A percentile compares a stretch with the other conserved stretches of the same genome.
Conservation (phyloP, 2,329 filamentous ascomycete species). For the Paecilomyces formosus region DNA sequence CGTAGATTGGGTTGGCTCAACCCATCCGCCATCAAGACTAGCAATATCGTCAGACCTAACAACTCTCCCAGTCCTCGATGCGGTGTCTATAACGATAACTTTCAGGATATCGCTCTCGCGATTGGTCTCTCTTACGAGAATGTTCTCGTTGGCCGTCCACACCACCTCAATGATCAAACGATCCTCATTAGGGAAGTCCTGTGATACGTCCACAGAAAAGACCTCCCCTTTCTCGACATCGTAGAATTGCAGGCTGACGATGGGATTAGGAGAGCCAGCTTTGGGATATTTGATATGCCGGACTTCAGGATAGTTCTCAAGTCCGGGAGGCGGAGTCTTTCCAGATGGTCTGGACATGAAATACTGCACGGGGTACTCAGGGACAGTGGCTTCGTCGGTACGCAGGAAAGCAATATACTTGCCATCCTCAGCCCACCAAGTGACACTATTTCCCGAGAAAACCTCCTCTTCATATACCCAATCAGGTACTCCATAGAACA, state of each 20-base stretch:
- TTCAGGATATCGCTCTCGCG: slow-evolving; percentile 87
- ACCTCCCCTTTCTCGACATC: slow-evolving; percentile 69
- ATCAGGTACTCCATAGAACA: slow-evolving; percentile 94
- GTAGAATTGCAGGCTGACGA: slow-evolving; percentile 82
- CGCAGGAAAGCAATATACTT: slow-evolving; percentile 85
- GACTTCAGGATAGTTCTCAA: slow-evolving; percentile 86
- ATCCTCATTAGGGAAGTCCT: slow-evolving; percentile 71
- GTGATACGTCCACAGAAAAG: slow-evolving; percentile 70
- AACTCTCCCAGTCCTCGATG: slow-evolving; percentile 63
- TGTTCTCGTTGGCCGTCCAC: slow-evolving; percentile 75
- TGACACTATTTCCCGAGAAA: slow-evolving; percentile 69
- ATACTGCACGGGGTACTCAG: slow-evolving; percentile 88
- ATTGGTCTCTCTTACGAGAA: slow-evolving; percentile 87
- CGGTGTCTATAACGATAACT: slow-evolving; percentile 76
- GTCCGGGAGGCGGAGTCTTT: slow-evolving; percentile 55
- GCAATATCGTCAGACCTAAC: slow-evolving; percentile 73
- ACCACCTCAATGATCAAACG: slow-evolving; percentile 87
- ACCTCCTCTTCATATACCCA: slow-evolving; percentile 96
- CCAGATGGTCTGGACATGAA: slow-evolving; percentile 83
- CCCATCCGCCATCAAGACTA: slow-evolving; percentile 91
- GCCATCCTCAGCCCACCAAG: slow-evolving; percentile 92
- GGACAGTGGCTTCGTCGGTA: slow-evolving; percentile 87
- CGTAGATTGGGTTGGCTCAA: slow-evolving; percentile 84
- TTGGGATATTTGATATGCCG: slow-evolving; percentile 96
- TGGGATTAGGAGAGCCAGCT: slow-evolving; percentile 85